These are phyloP conservation scores for Vanderwaltozyma yarrowii DNA, from an alignment of 805 yeast genomes.

Conservation along the genomic window DNA sequence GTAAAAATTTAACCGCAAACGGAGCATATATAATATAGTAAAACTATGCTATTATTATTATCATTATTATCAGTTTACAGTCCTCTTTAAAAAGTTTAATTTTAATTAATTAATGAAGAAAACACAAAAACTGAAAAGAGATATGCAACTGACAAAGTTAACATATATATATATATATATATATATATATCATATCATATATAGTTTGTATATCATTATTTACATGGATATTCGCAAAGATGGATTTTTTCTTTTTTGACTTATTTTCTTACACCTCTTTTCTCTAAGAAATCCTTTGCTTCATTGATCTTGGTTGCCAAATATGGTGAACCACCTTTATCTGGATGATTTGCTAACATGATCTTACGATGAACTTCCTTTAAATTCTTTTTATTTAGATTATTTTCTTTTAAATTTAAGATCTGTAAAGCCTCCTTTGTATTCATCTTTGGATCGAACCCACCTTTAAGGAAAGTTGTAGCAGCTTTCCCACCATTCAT, in stretches of 20 bases:
- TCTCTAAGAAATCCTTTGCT: constrained; percentile 51
- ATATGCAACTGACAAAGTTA: too few species aligned
- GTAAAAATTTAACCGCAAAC: constrained; percentile 8
- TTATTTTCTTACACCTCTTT: constrained; percentile 21
- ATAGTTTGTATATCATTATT: too few species aligned
- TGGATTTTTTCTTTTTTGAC: too few species aligned
- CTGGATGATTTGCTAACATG: constrained; percentile 91
- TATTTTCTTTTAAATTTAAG: constrained; percentile 61
- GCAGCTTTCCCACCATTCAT: constrained; percentile 48
- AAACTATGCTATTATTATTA: too few species aligned
- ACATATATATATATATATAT: too few species aligned
- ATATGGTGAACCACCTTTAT: constrained; percentile 86
- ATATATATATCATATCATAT: too few species aligned
- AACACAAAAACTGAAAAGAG: too few species aligned
- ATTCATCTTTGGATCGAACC: constrained; percentile 85
- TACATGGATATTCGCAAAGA: background rate
- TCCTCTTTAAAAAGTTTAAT: too few species aligned
- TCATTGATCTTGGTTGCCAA: constrained; percentile 88
- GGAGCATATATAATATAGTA: constrained; percentile 17
- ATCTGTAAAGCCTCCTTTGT: constrained; percentile 83
- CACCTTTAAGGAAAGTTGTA: constrained; percentile 59
- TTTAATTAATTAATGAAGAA: too few species aligned
- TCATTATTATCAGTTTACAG: too few species aligned
- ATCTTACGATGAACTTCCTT: constrained; percentile 80
- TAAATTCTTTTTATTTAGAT: constrained; percentile 50